Conservation (phyloP, 2,329 filamentous ascomycete species). For the Trichophyton simii region DNA sequence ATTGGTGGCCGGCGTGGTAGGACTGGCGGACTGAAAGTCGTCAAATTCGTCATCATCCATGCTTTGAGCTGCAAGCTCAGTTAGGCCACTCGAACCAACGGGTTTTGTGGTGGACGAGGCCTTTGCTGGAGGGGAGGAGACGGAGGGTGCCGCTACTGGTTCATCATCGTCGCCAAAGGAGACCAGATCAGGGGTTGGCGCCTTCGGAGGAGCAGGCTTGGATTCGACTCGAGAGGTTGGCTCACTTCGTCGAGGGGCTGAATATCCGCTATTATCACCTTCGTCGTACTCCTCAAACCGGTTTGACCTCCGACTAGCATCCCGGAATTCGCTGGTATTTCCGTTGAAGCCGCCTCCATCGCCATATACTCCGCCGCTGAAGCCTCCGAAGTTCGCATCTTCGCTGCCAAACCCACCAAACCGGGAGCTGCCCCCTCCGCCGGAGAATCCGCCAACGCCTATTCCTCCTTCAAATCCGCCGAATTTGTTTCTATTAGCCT, state of each 20-base stretch:
- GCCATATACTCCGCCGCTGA: conserved; percentile 72
- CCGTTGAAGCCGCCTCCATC: conserved; percentile 90
- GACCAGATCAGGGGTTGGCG: conserved; percentile 83
- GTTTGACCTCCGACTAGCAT: conserved; percentile 50
- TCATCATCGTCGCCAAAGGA: conserved; percentile 63
- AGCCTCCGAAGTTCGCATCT: conserved; percentile 49
- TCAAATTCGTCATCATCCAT: conserved; percentile 87
- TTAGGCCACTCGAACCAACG: conserved; percentile 37
- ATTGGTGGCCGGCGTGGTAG: conserved; percentile 39
- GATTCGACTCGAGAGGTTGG: conserved; percentile 30
- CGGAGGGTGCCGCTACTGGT: conserved; percentile 35
- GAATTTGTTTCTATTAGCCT: conserved; percentile 85
- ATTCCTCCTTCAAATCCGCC: conserved; percentile 79
- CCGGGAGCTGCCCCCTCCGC: conserved; percentile 46
- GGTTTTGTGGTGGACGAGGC: conserved; percentile 30
- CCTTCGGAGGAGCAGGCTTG: conserved; percentile 60
- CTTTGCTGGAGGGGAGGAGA: conserved; percentile 25
- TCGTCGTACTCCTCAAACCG: conserved; percentile 96
- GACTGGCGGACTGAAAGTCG: conserved; percentile 82
- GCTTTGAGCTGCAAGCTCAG: conserved; percentile 34
- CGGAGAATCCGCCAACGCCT: conserved; percentile 36
- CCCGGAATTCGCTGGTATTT: conserved; percentile 57
- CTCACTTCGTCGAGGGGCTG: conserved; percentile 34
- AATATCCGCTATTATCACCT: conserved; percentile 55
- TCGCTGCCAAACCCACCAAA: conserved; percentile 92